phyloP scores from a whole-genome alignment of 1,139 yeast genomes.

The Zygotorulaspora mrakii region DNA sequence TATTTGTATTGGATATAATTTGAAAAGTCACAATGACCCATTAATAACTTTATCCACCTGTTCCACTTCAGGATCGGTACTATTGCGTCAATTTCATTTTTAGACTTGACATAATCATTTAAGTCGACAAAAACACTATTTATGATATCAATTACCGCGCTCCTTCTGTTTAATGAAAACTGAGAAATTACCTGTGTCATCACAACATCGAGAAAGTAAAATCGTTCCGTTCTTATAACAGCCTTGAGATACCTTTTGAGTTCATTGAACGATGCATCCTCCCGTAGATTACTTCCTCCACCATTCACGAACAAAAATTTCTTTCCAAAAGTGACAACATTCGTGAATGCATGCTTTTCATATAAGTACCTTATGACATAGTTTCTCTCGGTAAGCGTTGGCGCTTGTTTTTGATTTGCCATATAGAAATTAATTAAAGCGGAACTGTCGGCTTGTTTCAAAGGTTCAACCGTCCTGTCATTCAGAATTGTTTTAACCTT shows the following conservation, averaged over 20 bases:
- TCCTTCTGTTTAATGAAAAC: slow-evolving; percentile 21
- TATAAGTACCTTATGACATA: slow-evolving; percentile 19
- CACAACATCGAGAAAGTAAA: slow-evolving; percentile 15
- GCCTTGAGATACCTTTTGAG: slow-evolving; percentile 23
- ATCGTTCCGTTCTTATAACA: slow-evolving; percentile 15
- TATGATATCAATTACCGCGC: slow-evolving; percentile 17
- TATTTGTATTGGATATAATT: slow-evolving; percentile 21
- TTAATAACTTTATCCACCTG: slow-evolving; percentile 23
- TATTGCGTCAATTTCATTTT: slow-evolving; percentile 4
- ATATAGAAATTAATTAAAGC: slow-evolving; percentile 9
- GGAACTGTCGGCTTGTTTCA: slow-evolving; percentile 8
- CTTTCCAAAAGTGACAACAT: slow-evolving; percentile 16
- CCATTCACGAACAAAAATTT: slow-evolving; percentile 14
- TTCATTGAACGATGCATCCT: slow-evolving; percentile 22
- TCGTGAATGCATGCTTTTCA: slow-evolving; percentile 16
- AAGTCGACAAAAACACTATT: slow-evolving; percentile 17
- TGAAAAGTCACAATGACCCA: slow-evolving; percentile 30
- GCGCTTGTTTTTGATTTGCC: slow-evolving; percentile 1
- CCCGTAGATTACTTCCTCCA: slow-evolving; percentile 6
- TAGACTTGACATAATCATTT: slow-evolving; percentile 4
- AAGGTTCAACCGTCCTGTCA: slow-evolving; percentile 8
- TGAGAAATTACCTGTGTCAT: slow-evolving; percentile 24
- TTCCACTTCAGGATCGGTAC: slow-evolving; percentile 27
- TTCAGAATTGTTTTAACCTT: slow-evolving; percentile 12
- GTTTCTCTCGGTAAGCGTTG: slow-evolving; percentile 13